Percentiles rank a stretch among this genome's conserved stretches.
Evolutionary conservation across 495 filamentous ascomycete species (phyloP).

Genomic region (Hyaloscypha hepaticicola): DNA sequence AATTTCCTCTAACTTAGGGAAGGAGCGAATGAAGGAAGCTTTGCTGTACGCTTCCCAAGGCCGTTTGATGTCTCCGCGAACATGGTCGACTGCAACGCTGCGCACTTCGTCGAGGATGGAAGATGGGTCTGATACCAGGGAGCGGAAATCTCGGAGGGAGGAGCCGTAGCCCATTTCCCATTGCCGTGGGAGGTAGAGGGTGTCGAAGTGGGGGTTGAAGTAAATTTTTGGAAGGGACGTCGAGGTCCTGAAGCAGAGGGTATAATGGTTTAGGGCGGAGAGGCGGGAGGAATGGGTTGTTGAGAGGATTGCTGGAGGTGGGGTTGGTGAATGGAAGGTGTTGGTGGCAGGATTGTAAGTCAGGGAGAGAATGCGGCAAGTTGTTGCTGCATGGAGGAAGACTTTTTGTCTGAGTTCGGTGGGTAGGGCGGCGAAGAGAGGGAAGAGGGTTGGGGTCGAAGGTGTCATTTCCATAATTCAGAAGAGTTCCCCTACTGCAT

Average conservation of each 20-base stretch:
- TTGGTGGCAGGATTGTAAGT: slow-evolving; percentile 33
- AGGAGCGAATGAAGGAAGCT: slow-evolving; percentile 44
- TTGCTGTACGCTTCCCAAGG: slow-evolving; percentile 57
- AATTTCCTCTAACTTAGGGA: slow-evolving; percentile 41
- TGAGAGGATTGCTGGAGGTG: slow-evolving; percentile 42
- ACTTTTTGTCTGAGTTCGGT: slow-evolving; percentile 49
- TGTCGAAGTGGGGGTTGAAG: slow-evolving; percentile 46
- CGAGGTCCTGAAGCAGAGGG: slow-evolving; percentile 39
- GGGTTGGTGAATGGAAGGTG: slow-evolving; percentile 37
- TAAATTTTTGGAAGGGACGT: slow-evolving; percentile 37
- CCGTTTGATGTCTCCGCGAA: slow-evolving; percentile 43
- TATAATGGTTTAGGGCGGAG: slow-evolving; percentile 44
- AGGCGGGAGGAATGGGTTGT: slow-evolving; percentile 44
- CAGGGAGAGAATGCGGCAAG: slow-evolving; percentile 45
- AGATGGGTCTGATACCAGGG: slow-evolving; percentile 6
- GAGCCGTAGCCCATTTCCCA: slow-evolving; percentile 49
- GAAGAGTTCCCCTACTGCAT: neutral
- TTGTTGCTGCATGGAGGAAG: slow-evolving; percentile 41
- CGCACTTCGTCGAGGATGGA: slow-evolving; percentile 16
- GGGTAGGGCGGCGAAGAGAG: slow-evolving; percentile 43
- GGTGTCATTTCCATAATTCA: neutral
- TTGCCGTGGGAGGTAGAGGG: slow-evolving; percentile 48
- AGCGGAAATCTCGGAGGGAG: slow-evolving; percentile 40
- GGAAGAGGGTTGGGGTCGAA: slow-evolving; percentile 33
- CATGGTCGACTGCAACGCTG: slow-evolving; percentile 47